Conservation (phyloP, 805 yeast genomes). For the Saturnispora halmiae region DNA sequence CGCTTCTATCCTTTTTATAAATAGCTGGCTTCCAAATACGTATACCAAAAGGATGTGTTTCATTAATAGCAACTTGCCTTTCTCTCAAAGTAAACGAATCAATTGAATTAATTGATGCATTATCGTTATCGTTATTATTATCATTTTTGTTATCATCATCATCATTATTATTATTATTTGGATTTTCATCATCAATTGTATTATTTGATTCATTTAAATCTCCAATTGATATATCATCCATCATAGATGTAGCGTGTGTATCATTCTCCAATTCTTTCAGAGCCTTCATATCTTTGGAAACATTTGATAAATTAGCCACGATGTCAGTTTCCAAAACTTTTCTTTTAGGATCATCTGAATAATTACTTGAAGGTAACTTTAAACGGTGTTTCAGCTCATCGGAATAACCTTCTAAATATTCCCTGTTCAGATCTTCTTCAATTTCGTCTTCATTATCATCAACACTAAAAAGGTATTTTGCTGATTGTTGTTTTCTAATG, state of each 20-base stretch:
- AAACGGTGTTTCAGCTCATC: constrained; percentile 54
- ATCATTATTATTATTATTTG: not conserved
- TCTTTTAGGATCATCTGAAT: constrained; percentile 13
- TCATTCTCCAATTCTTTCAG: constrained; percentile 27
- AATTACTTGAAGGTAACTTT: constrained; percentile 27
- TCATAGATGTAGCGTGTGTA: constrained; percentile 13
- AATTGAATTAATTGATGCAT: constrained; percentile 36
- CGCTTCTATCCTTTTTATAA: constrained; percentile 87
- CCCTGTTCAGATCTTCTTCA: constrained; percentile 47
- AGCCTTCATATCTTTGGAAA: constrained; percentile 20
- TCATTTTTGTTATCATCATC: constrained; percentile 10
- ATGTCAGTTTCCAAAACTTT: constrained; percentile 25
- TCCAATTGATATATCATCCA: not conserved
- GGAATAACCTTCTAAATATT: constrained; percentile 62
- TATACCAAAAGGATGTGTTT: constrained; percentile 96
- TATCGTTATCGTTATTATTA: constrained; percentile 21
- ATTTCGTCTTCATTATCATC: constrained; percentile 76
- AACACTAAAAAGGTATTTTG: constrained; percentile 52
- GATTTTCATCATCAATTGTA: not conserved
- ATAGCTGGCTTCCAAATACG: constrained; percentile 98
- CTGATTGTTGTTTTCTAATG: constrained; percentile 23
- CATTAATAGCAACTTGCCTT: constrained; percentile 91
- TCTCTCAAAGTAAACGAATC: constrained; percentile 86
- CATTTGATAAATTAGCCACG: constrained; percentile 17
- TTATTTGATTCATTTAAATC: not conserved